These are phyloP conservation scores for Penicillium sp. DNA, from an alignment of 2,329 filamentous ascomycete genomes.

Conservation along the genomic window DNA sequence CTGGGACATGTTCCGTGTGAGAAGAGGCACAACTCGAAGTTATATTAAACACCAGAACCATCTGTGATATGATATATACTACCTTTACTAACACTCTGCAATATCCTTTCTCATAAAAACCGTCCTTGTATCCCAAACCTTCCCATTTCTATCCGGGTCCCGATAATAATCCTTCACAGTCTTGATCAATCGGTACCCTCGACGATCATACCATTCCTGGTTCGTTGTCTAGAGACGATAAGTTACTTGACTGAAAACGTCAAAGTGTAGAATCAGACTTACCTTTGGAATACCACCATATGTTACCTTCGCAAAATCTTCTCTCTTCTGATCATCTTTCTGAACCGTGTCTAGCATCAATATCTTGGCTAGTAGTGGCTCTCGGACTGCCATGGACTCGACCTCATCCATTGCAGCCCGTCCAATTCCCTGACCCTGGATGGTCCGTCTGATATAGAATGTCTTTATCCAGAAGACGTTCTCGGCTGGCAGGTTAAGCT, in stretches of 20 bases:
- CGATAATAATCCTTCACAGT: conserved; percentile 20
- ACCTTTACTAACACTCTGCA: background rate
- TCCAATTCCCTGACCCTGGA: conserved; percentile 21
- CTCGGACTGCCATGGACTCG: conserved; percentile 18
- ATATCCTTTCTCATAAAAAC: conserved; percentile 27
- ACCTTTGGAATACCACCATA: conserved; percentile 20
- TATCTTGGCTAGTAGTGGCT: conserved; percentile 18
- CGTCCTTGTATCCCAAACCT: conserved; percentile 18
- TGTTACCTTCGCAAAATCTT: conserved; percentile 17
- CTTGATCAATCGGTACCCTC: conserved; percentile 21
- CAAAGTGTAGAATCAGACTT: background rate
- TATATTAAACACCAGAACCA: background rate
- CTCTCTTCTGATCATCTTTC: conserved; percentile 16
- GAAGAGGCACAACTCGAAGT: background rate
- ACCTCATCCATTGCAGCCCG: conserved; percentile 25
- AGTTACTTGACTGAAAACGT: background rate
- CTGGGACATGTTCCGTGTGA: too few relatives aligned
- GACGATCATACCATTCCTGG: conserved; percentile 25
- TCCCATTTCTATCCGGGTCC: conserved; percentile 13
- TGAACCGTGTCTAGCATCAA: conserved; percentile 24
- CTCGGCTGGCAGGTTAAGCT: conserved; percentile 10
- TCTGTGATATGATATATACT: background rate
- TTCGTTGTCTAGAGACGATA: conserved; percentile 13
- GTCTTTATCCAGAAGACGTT: conserved; percentile 24
- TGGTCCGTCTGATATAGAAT: conserved; percentile 14